Percentiles rank a stretch among this genome's conserved stretches.
These are phyloP conservation scores for Naumovozyma castellii DNA, from an alignment of 805 yeast species.

Conservation along the genomic window DNA sequence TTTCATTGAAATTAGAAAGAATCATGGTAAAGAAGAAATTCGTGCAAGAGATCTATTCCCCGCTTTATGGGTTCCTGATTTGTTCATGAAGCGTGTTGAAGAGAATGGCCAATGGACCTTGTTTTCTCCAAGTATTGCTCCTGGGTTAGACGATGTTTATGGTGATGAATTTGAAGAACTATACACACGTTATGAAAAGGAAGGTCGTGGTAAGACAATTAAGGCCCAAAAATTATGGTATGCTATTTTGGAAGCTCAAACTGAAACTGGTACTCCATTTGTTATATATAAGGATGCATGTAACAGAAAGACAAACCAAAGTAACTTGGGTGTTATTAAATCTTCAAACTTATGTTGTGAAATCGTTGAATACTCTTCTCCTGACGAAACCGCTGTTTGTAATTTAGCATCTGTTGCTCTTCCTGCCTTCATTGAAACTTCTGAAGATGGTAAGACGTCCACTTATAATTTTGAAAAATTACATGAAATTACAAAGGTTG, in stretches of 20 bases:
- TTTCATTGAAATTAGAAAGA: constrained; percentile 75
- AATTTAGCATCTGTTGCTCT: constrained; percentile 84
- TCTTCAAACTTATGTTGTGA: constrained; percentile 91
- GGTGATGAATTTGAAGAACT: constrained; percentile 72
- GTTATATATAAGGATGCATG: constrained; percentile 88
- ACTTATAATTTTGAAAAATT: constrained; percentile 61
- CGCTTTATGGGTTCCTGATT: constrained; percentile 89
- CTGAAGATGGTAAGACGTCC: constrained; percentile 34
- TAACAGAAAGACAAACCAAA: constrained; percentile 76
- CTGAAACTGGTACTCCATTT: constrained; percentile 93
- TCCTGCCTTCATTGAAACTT: constrained; percentile 56
- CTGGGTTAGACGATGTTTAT: constrained; percentile 70
- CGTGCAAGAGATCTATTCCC: constrained; percentile 87
- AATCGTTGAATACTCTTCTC: constrained; percentile 79
- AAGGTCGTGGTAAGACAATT: constrained; percentile 50
- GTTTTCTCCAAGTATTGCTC: constrained; percentile 80
- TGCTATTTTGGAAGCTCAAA: constrained; percentile 79
- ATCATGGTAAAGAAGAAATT: constrained; percentile 88
- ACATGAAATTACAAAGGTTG: constrained; percentile 66
- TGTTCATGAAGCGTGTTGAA: constrained; percentile 86
- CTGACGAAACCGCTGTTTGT: constrained; percentile 89
- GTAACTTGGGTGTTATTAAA: constrained; percentile 82
- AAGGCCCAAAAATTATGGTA: constrained; percentile 87
- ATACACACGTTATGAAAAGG: constrained; percentile 60
- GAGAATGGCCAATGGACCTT: constrained; percentile 73